Conservation (phyloP, 768 basidiomycete genomes). For the Mycena galopus region DNA sequence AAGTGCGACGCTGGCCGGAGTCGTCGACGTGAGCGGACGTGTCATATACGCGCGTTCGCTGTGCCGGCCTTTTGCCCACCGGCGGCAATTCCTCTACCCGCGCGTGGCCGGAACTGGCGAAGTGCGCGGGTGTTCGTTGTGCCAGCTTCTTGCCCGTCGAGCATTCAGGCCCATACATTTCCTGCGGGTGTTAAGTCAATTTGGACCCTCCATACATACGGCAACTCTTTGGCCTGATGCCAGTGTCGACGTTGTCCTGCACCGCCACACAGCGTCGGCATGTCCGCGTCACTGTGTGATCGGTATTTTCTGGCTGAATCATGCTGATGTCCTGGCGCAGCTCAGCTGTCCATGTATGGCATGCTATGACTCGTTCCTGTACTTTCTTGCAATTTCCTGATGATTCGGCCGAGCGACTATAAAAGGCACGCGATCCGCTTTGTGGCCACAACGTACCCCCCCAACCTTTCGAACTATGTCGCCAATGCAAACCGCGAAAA, state of each 20-base stretch:
- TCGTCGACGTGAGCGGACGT: background rate
- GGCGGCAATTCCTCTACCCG: too few species aligned
- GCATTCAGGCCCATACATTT: background rate
- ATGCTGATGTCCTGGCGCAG: too few species aligned
- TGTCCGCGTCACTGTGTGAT: background rate
- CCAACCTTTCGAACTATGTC: constrained; percentile 11
- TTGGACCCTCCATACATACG: background rate
- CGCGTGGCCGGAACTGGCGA: too few species aligned
- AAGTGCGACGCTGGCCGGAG: constrained; percentile 1
- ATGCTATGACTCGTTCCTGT: constrained; percentile 28
- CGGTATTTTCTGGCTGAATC: background rate
- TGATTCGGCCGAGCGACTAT: constrained; percentile 30
- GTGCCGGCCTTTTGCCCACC: background rate
- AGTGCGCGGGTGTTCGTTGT: too few species aligned
- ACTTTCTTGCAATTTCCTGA: constrained; percentile 35
- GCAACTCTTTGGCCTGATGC: too few species aligned
- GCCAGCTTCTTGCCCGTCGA: background rate
- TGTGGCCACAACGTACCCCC: background rate
- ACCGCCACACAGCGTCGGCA: constrained; percentile 11
- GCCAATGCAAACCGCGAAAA: constrained; percentile 17
- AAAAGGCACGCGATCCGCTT: constrained; percentile 19
- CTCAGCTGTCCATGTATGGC: constrained; percentile 21
- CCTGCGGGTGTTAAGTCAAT: constrained; percentile 15
- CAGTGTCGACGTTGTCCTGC: too few species aligned
- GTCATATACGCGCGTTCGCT: constrained; percentile 2